phyloP scores from a whole-genome alignment of 2,329 filamentous ascomycete species.

The Exophiala sp. region DNA sequence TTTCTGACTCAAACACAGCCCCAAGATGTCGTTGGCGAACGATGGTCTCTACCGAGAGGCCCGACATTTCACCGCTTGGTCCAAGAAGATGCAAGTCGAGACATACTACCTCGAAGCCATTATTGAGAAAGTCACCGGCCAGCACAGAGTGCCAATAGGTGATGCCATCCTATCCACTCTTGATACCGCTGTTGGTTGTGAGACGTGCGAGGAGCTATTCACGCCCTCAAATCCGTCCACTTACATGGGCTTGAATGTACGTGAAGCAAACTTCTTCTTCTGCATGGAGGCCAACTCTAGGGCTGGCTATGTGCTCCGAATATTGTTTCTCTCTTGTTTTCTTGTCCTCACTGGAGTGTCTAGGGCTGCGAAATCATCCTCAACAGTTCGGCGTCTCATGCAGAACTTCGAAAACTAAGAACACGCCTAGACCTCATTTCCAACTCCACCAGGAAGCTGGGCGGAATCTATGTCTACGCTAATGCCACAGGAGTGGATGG shows the following conservation, averaged over 20 bases:
- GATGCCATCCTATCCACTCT: slow-evolving; percentile 59
- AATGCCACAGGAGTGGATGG: slow-evolving; percentile 46
- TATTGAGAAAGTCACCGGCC: slow-evolving; percentile 52
- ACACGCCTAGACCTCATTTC: slow-evolving; percentile 59
- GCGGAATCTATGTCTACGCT: slow-evolving; percentile 52
- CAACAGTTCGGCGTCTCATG: slow-evolving; percentile 65
- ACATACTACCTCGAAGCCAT: slow-evolving; percentile 58
- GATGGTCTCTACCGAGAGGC: slow-evolving; percentile 62
- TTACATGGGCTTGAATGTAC: slow-evolving; percentile 46
- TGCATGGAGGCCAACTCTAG: neutral
- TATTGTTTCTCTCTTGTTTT: too few relatives aligned
- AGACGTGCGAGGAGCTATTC: slow-evolving; percentile 66
- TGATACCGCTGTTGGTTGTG: slow-evolving; percentile 55
- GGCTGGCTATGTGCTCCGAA: too few relatives aligned
- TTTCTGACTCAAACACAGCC: slow-evolving; percentile 38
- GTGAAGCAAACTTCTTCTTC: slow-evolving; percentile 35
- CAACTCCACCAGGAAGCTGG: slow-evolving; percentile 51
- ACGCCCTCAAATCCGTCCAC: slow-evolving; percentile 34
- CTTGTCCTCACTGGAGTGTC: too few relatives aligned
- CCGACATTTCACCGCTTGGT: slow-evolving; percentile 61
- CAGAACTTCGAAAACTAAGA: slow-evolving; percentile 61
- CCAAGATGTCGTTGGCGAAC: slow-evolving; percentile 65
- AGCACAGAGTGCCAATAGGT: slow-evolving; percentile 58
- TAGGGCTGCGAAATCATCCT: slow-evolving; percentile 55
- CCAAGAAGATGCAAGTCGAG: slow-evolving; percentile 51